Evolutionary conservation across 352 stramenopile species (phyloP).

Genomic region (Phytophthora nicotianae): DNA sequence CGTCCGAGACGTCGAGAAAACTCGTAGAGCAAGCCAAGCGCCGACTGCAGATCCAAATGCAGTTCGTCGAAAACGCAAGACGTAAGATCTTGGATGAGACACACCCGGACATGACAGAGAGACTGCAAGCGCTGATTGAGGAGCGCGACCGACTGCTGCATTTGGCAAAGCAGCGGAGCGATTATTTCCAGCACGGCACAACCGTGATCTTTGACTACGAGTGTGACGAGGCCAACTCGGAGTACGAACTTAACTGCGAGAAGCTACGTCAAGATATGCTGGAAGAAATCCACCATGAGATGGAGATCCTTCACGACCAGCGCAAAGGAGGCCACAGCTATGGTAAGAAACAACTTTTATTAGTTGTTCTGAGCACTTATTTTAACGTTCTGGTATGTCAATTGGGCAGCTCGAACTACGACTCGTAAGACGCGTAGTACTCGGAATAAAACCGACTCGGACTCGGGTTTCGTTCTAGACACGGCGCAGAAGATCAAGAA

Average conservation of each 20-base stretch:
- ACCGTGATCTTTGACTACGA: constrained; percentile 82
- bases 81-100: constrained; percentile 66
- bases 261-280: constrained; percentile 86
- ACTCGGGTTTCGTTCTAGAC: constrained; percentile 46
- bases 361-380: background rate
- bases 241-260: constrained; percentile 78
- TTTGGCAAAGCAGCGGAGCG: constrained; percentile 46
- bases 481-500: constrained; percentile 78
- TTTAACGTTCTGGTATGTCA: constrained; percentile 13
- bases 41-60: constrained; percentile 68
- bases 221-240: constrained; percentile 77
- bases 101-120: constrained; percentile 68
- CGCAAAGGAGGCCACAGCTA: constrained; percentile 59
- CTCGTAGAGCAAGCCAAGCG: constrained; percentile 39
- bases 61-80: constrained; percentile 71
- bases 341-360: constrained; percentile 29
- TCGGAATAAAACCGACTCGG: constrained; percentile 53
- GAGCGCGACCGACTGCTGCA: constrained; percentile 57
- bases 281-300: constrained; percentile 86
- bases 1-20: constrained; percentile 36
- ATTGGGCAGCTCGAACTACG: constrained; percentile 58
- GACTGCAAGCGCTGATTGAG: constrained; percentile 43
- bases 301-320: constrained; percentile 82
- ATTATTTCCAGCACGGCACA: constrained; percentile 66
- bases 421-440: constrained; percentile 81